Evolutionary conservation across 2,329 filamentous ascomycete species (phyloP).

Genomic region (Penicillium capsulatum): DNA sequence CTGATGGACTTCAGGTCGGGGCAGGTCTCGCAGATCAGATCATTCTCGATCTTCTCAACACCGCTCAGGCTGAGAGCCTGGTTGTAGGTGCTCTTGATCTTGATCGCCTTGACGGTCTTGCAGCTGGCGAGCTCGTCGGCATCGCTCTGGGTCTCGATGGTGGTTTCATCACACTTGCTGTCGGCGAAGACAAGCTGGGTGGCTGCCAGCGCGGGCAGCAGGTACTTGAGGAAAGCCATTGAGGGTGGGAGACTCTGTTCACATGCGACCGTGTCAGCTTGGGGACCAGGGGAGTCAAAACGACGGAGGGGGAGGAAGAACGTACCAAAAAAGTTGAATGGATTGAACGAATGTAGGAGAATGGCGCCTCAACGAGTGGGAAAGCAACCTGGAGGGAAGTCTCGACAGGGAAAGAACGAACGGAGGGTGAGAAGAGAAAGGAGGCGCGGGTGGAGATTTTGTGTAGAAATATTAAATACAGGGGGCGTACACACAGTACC

Average conservation of each 20-base stretch:
- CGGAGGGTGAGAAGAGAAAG: slow-evolving; percentile 30
- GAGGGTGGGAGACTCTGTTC: slow-evolving; percentile 7
- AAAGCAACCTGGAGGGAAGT: slow-evolving; percentile 21
- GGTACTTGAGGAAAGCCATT: slow-evolving; percentile 55
- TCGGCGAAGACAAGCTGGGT: slow-evolving; percentile 51
- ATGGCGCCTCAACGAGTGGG: slow-evolving; percentile 17
- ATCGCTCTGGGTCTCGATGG: slow-evolving; percentile 57
- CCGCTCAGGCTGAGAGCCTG: slow-evolving; percentile 57
- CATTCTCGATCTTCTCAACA: slow-evolving; percentile 55
- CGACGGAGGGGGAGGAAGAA: too few species aligned
- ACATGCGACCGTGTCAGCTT: slow-evolving; percentile 10
- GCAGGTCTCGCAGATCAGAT: slow-evolving; percentile 50
- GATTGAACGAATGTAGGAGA: slow-evolving; percentile 37
- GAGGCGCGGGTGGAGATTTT: slow-evolving; percentile 29
- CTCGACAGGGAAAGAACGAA: slow-evolving; percentile 25
- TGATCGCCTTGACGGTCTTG: slow-evolving; percentile 65
- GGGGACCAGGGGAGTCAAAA: background rate
- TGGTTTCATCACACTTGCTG: slow-evolving; percentile 23
- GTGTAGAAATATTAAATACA: slow-evolving; percentile 10
- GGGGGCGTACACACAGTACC: slow-evolving; percentile 17
- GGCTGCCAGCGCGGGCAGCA: slow-evolving; percentile 54
- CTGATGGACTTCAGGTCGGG: slow-evolving; percentile 62
- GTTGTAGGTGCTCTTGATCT: slow-evolving; percentile 56
- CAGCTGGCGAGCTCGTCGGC: slow-evolving; percentile 64
- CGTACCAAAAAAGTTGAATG: too few species aligned